Evolutionary conservation across 352 stramenopile species (phyloP), one percentile per base, ranked within the genome.

Genomic region (Pythium scleroteichum): DNA sequence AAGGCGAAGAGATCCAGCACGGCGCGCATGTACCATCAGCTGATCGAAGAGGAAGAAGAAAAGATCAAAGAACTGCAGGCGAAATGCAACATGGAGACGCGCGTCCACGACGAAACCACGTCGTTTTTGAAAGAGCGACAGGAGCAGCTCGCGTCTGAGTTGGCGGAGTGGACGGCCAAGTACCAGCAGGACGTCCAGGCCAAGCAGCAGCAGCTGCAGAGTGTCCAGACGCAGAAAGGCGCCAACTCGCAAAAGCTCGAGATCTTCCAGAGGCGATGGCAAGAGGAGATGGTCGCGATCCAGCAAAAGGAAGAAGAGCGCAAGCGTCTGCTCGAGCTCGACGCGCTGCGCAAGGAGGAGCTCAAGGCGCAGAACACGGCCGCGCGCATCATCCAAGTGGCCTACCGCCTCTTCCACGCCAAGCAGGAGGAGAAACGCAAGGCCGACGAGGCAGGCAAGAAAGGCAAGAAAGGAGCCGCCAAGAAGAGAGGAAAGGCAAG

Each of bases 1-100:
- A 91, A 95, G 57, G 88, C 88, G 19, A 94, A 95, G 64, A 76
- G 80, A n/a, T 81, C 76, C 39, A 92, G 78, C 40, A 95, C 81
- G 0, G 71, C 82, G 6, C 71, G 88, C 2, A 79, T 90, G 68
- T 92, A 94, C 59, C 79, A 85, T 29, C 79, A 96, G 59, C 69
- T 92, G n/a, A 74, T 94, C 23, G 71, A 90, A 39, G 82, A 92
- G 48, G 76, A 94, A 59, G 68, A 87, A 23, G 76, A 80, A 19
- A 85, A 78, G 7, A 93, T 90, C 41, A 78, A 82, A 35, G 71
- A 84, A 48, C 59, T 93, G 4, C 69, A 92, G 53, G 62, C 47
- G 1, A 86, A 88, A 26, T 88, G 79, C 59, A 45, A 69, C 8
- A 82, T 72, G 4, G 88, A 95, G 68, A 78, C 64, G 4, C 76